Evolutionary conservation across 2,329 filamentous ascomycete species (phyloP).

Genomic region (Cercospora berteroae): DNA sequence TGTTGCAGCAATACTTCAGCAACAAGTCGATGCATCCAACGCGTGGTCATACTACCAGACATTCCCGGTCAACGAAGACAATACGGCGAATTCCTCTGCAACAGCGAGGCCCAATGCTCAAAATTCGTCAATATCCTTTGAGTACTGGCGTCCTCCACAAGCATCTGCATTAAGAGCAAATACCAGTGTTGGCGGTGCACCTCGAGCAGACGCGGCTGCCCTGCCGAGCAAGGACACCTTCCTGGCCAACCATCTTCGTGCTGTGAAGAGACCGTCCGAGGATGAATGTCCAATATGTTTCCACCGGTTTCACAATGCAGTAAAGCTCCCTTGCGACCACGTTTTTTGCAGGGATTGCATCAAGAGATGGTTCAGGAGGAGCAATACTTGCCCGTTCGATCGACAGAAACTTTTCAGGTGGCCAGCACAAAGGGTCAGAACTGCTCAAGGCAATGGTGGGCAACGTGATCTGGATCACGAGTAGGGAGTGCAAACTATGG

Average conservation of each 20-base stretch:
- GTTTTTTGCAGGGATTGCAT: conserved; percentile 3
- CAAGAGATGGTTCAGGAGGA: not conserved
- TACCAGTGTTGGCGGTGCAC: not conserved
- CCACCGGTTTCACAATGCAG: not conserved
- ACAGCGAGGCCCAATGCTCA: not conserved
- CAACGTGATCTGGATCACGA: not conserved
- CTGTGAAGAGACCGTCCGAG: not conserved
- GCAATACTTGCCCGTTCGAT: conserved; percentile 2
- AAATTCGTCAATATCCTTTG: not conserved
- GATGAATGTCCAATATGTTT: conserved; percentile 2
- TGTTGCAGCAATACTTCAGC: not conserved
- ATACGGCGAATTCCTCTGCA: not conserved
- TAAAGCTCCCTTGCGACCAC: conserved; percentile 1
- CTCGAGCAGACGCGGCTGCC: not conserved
- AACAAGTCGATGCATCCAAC: not conserved
- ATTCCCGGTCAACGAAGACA: not conserved
- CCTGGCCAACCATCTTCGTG: not conserved
- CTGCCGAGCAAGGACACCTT: not conserved
- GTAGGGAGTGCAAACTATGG: not conserved
- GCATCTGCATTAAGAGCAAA: not conserved
- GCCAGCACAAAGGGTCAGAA: not conserved
- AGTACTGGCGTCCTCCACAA: not conserved
- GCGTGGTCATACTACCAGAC: not conserved
- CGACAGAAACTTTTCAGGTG: not conserved
- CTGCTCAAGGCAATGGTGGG: not conserved